Conservation (phyloP, 1,284 basidiomycete genomes). For the Fomitopsis schrenkii region DNA sequence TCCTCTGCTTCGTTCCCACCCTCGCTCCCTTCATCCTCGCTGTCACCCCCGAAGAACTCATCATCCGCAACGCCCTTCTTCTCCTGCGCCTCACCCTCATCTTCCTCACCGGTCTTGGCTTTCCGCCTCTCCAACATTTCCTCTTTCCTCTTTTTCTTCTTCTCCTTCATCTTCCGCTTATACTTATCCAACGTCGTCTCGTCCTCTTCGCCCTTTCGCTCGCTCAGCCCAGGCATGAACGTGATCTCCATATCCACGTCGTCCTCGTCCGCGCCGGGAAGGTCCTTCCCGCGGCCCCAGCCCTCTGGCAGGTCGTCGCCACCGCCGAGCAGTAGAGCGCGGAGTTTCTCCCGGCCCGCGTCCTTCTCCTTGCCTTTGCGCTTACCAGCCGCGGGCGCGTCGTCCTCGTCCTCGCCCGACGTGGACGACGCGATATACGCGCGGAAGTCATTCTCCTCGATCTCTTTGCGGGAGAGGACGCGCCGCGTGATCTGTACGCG, state of each 20-base stretch:
- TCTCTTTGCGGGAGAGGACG: slow-evolving; percentile 74
- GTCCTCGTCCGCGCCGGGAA: slow-evolving; percentile 25
- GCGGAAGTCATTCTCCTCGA: slow-evolving; percentile 86
- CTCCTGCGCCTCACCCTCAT: slow-evolving; percentile 15
- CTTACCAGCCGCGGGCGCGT: slow-evolving; percentile 11
- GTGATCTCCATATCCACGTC: slow-evolving; percentile 88
- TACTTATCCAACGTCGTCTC: slow-evolving; percentile 86
- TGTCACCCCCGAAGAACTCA: slow-evolving; percentile 70
- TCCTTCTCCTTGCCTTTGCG: slow-evolving; percentile 36
- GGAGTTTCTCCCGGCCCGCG: slow-evolving; percentile 58
- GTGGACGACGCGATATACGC: slow-evolving; percentile 80
- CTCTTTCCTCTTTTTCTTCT: slow-evolving; percentile 76
- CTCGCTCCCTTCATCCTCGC: slow-evolving; percentile 35
- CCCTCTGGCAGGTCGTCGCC: slow-evolving; percentile 72
- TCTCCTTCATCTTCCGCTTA: slow-evolving; percentile 84
- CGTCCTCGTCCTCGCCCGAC: slow-evolving; percentile 35
- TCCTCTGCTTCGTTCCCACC: slow-evolving; percentile 20
- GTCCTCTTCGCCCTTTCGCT: slow-evolving; percentile 49
- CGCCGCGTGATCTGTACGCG: slow-evolving; percentile 80
- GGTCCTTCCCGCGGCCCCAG: slow-evolving; percentile 54
- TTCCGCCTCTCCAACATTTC: slow-evolving; percentile 41
- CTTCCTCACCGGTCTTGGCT: slow-evolving; percentile 19
- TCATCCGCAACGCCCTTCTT: slow-evolving; percentile 37
- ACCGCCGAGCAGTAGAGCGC: slow-evolving; percentile 67
- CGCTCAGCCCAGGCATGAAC: slow-evolving; percentile 80